Evolutionary conservation across 768 basidiomycete genomes (phyloP), one percentile per base, ranked within the genome.

Genomic region (Naematelia encephala): DNA sequence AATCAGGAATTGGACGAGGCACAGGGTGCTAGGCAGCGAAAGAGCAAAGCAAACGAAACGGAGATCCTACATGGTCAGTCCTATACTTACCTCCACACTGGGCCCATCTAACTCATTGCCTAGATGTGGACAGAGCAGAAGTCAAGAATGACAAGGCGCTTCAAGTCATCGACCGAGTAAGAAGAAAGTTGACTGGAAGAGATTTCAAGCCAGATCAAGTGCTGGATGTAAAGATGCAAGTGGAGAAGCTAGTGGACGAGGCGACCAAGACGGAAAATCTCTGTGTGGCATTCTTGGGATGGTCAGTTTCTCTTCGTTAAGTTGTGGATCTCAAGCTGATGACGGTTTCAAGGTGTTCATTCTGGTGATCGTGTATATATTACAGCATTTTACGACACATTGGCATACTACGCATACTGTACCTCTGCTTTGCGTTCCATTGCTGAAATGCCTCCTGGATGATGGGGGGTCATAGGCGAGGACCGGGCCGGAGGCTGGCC

Each of bases 281-380:
- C 1, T 96, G 91, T 75, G 93, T 94, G 75, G 92, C 91, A 71
- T 96, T 94, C 81, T 89, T 91, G 61, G 92, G 92, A 76, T 94
- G 91, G 92, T 87, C 69, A 54, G 84, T 75, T 2, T 13, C 14
- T 39, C n/a, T 29, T 53, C 1, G 4, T 26, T 16, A 34, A n/a
- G 51, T 23, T 47, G 19, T 8, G 13, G 30, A n/a, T n/a, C n/a
- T n/a, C n/a, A n/a, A n/a, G 23, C 39, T 28, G 43, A 42, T 19
- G 28, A 11, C 34, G 57, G 4, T 51, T 64, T 42, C 54, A 70
- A n/a, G 80, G 81, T 81, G 80, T 75, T 77, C 78, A 4, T 80
- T 79, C 76, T 80, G 79, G 79, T 79, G 64, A 72, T 58, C n/a
- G 43, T 5, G 29, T 43, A 13, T 28, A 25, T 8, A 30, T 34